Conservation (phyloP, 2,329 filamentous ascomycete species). For the Laburnicola sp. region DNA sequence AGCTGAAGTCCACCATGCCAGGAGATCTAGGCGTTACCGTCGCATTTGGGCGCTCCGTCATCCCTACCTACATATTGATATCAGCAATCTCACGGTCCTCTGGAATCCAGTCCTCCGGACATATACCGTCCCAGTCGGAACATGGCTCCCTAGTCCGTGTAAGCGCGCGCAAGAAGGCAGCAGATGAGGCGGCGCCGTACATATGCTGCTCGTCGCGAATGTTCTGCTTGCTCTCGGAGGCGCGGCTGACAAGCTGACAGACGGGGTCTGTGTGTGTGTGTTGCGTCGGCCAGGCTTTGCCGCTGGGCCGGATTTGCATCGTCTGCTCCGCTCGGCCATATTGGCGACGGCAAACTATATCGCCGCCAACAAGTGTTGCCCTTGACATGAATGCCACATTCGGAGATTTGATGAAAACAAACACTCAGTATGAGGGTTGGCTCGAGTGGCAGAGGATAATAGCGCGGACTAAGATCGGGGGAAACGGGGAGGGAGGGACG, state of each 20-base stretch:
- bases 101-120: neutral
- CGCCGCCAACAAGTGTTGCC: neutral
- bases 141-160: neutral
- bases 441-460: neutral
- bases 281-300: neutral
- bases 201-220: too few species aligned
- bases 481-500: neutral
- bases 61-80: conserved; percentile 2
- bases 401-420: conserved; percentile 1
- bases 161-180: conserved; percentile 2
- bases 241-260: neutral
- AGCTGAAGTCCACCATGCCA: too few species aligned
- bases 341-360: conserved; percentile 4
- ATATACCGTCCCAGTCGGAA: neutral
- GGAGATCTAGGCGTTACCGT: conserved; percentile 1
- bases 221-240: neutral
- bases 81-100: neutral
- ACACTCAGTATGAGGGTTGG: neutral
- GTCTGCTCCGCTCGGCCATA: conserved; percentile 18
- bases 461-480: conserved; percentile 4
- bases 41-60: conserved; percentile 3
- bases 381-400: conserved; percentile 4
- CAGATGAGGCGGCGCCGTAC: too few species aligned
- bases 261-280: neutral
- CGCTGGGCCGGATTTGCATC: conserved; percentile 4